Evolutionary conservation across 75 land plant genomes (phyloP), one percentile per base, ranked within the genome.

Genomic region (Sequoiadendron giganteum): DNA sequence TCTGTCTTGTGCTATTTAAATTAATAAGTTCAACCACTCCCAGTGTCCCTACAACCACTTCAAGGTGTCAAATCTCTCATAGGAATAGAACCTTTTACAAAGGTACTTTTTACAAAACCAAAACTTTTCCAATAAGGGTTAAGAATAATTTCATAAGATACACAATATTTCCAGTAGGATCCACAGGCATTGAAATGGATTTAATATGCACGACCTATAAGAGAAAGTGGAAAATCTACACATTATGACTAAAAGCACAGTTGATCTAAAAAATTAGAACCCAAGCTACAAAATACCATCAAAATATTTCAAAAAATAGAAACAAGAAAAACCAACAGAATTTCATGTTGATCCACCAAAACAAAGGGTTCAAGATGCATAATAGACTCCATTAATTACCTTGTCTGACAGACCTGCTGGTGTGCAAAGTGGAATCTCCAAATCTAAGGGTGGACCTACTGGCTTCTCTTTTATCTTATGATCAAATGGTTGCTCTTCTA

Each of bases 391-490:
- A 32, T 75, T 32, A 52, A 1, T 56, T 88, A 96, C 99, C 95
- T 91, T 94, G 15, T 96, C 93, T 34, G 99, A 89, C 1, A 75
- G 87, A 56, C 93, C 94, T 48, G 97, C 98, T 65, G 99, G 97
- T 34, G 88, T 92, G 14, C 92, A 90, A 43, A 97, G 61, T 32
- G 99, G 99, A 86, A 97, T 85, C 55, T 98, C 96, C 80, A 97
- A 61, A 28, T 90, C 93, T 85, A 98, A 81, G 2, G 99, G 96
- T 14, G 96, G 97, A 11, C 99, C 99, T 85, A 93, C 89, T 30
- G 99, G 99, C 88, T 96, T 98, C 87, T 96, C 99, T 61, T 93
- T 95, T 43, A 11, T 75, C 87, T 92, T 95, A 18, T 87, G 90
- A 85, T 94, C 97, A 89, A 87, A 55, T 49, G 87, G 91, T 30